These are phyloP conservation scores for Smallanthus sonchifolius DNA, from an alignment of 129 eudicot genomes.

Conservation along the genomic window DNA sequence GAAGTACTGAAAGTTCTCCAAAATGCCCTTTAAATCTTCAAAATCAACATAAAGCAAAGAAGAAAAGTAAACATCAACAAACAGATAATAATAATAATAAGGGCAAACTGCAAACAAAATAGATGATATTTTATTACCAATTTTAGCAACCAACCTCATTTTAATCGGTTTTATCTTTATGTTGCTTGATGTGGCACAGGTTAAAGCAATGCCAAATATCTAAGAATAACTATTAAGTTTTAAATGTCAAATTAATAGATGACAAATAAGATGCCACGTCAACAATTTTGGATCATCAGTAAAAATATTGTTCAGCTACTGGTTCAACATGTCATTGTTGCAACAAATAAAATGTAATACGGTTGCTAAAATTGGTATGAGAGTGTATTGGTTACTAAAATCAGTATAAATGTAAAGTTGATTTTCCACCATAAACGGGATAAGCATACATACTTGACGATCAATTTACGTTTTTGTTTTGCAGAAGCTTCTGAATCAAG, in stretches of 20 bases:
- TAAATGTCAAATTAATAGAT: neutral
- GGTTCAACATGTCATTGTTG: neutral
- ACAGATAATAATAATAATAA: neutral
- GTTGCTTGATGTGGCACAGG: neutral
- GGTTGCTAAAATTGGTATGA: neutral
- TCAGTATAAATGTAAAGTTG: neutral
- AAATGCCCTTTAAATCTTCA: conserved; percentile 86
- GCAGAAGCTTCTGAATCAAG: conserved; percentile 67
- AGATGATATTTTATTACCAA: neutral
- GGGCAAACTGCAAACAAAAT: neutral
- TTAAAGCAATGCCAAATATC: neutral
- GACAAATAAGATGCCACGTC: neutral
- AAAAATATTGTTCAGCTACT: neutral
- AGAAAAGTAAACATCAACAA: neutral
- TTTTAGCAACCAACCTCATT: neutral
- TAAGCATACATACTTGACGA: conserved; percentile 55
- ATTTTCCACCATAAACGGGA: neutral
- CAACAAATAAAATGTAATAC: neutral
- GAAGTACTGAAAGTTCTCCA: conserved; percentile 71
- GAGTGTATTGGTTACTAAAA: no score
- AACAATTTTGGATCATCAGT: neutral
- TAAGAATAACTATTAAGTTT: neutral
- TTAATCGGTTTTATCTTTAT: neutral
- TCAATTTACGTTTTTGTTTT: conserved; percentile 76
- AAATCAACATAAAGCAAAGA: neutral